phyloP scores from a whole-genome alignment of 2,329 filamentous ascomycete species.

The Dothiorella sarmentorum region DNA sequence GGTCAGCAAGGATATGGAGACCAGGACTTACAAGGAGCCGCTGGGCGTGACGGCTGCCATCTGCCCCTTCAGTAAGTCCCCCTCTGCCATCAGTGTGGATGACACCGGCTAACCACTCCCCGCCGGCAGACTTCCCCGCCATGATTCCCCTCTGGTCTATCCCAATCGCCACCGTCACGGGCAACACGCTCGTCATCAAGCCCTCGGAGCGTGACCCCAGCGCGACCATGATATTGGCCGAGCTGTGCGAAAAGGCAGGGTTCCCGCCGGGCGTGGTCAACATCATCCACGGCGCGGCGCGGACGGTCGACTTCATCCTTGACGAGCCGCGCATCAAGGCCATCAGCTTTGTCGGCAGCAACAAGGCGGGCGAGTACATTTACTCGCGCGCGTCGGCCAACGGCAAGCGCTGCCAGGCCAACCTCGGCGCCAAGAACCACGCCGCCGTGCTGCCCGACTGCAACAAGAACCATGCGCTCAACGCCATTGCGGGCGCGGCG shows the following conservation, averaged over 20 bases:
- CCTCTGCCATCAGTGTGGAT: too few relatives aligned
- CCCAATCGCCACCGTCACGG: conserved; percentile 77
- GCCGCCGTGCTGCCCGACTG: conserved; percentile 79
- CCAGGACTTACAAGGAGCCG: conserved; percentile 75
- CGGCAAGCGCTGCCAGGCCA: conserved; percentile 84
- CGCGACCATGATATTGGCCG: conserved; percentile 79
- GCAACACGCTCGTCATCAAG: conserved; percentile 82
- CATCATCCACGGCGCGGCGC: conserved; percentile 75
- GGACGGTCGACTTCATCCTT: conserved; percentile 81
- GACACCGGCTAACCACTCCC: background rate
- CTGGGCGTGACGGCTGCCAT: conserved; percentile 79
- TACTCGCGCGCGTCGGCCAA: conserved; percentile 74
- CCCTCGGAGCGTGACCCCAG: conserved; percentile 83
- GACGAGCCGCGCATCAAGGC: conserved; percentile 84
- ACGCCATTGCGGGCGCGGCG: conserved; percentile 77
- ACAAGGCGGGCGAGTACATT: conserved; percentile 87
- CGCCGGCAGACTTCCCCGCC: conserved; percentile 69
- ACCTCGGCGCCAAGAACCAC: conserved; percentile 86
- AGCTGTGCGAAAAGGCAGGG: conserved; percentile 74
- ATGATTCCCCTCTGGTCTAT: conserved; percentile 95
- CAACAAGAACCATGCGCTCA: conserved; percentile 87
- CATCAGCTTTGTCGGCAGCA: conserved; percentile 80
- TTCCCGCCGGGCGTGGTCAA: conserved; percentile 81
- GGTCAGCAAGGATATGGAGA: conserved; percentile 89
- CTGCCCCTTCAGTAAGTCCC: conserved; percentile 77